Base-by-base conservation (phyloP, 495 filamentous ascomycete species). In the Tirmania nivea region DNA sequence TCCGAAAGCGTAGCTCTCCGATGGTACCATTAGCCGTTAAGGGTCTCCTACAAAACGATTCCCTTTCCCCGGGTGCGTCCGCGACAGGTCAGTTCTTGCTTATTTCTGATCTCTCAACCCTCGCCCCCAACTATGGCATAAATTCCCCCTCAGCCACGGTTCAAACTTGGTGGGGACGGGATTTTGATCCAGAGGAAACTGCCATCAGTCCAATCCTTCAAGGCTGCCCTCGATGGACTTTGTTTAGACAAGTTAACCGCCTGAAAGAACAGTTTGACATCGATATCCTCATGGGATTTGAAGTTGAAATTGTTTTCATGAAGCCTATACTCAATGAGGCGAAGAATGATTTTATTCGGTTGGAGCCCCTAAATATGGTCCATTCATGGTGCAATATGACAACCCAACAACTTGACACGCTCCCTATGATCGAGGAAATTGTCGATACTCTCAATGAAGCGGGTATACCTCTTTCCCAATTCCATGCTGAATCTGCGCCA, bases 221-320 rank as follows among this genome's bases (percentile, higher is more conserved):
- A 11, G 55, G 74, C 53, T 84, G 83, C 60, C 78, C 80, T 0
- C 70, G 86, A 20, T 72, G 70, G 8, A 57, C 76, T 34, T 67
- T 84, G 39, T 67, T 70, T 3, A 67, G 67, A 21, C 68, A 78
- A 12, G 60, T 81, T 11, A 65, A 71, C n/a, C 64, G 68, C 10
- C 67, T 72, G 12, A 48, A 68, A 14, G 57, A 64, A 25, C 58
- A 69, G 8, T 62, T 64, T 14, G 61, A 67, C 9, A 67, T 75
- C 35, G 60, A 73, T 25, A 75, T 87, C 37, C 68, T 81, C 1
- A 62, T 84, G 31, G 86, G 86, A 4, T 89, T 88, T 59, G 87
- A 93, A 65, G 78, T 88, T 35, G 86, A 93, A 65, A 78, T 94
- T 17, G 70, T 85, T 7, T 79, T 92, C 55, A 63, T 90, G 53